Evolutionary conservation across 2,329 filamentous ascomycete genomes (phyloP).

Genomic region (Fusarium sp.): DNA sequence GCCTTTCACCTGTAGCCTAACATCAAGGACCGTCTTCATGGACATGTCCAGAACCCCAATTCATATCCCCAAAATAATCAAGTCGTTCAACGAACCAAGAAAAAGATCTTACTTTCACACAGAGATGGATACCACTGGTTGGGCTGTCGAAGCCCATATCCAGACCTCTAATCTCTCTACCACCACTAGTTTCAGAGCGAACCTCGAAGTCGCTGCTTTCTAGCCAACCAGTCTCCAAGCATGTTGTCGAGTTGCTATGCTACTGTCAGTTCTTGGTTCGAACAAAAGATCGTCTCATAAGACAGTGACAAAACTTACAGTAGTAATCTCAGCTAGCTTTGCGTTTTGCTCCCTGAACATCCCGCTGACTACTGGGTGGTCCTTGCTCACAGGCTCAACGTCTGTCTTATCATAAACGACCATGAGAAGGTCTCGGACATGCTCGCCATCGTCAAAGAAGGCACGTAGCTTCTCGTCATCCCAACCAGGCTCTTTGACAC

Average conservation of each 20-base stretch:
- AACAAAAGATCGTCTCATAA: neutral
- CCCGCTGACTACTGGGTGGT: constrained; percentile 84
- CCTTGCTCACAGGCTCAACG: constrained; percentile 80
- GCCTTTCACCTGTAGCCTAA: constrained; percentile 45
- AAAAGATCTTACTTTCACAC: constrained; percentile 28
- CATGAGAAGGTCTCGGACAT: constrained; percentile 88
- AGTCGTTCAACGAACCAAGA: constrained; percentile 46
- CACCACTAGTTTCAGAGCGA: constrained; percentile 52
- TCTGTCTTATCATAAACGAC: constrained; percentile 94
- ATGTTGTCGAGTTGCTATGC: constrained; percentile 83
- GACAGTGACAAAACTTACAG: constrained; percentile 59
- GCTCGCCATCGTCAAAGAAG: constrained; percentile 90
- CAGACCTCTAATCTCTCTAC: neutral
- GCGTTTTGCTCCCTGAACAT: constrained; percentile 90
- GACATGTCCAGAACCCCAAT: constrained; percentile 44
- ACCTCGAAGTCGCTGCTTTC: constrained; percentile 72
- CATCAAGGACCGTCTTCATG: constrained; percentile 42
- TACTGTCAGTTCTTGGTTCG: constrained; percentile 29
- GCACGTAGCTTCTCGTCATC: constrained; percentile 86
- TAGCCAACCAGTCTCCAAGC: constrained; percentile 83
- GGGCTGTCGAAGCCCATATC: constrained; percentile 14
- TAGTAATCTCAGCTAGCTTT: constrained; percentile 86
- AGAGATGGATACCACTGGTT: constrained; percentile 24
- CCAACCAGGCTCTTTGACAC: constrained; percentile 70
- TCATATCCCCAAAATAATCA: constrained; percentile 45